Percentiles rank a stretch among this genome's conserved stretches.
Conservation (phyloP, 345 rosid species). For the Barbarea vulgaris region DNA sequence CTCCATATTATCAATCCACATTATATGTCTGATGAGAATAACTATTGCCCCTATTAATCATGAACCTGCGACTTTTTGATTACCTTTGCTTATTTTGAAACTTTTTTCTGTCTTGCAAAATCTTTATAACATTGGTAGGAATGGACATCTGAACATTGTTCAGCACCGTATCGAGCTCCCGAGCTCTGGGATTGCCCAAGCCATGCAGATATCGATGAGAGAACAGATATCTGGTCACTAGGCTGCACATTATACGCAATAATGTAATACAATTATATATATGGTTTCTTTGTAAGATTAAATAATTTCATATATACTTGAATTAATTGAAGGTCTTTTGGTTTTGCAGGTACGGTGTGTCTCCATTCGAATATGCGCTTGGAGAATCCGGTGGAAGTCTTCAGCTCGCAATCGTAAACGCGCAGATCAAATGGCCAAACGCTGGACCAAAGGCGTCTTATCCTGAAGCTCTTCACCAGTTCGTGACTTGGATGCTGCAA, state of each 20-base stretch:
- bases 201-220: slow-evolving; percentile 91
- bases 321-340: background rate
- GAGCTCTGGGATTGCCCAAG: slow-evolving; percentile 99
- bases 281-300: background rate
- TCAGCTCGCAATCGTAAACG: slow-evolving; percentile 85
- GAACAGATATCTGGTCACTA: slow-evolving; percentile 97
- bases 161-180: slow-evolving; percentile 98
- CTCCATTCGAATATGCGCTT: slow-evolving; percentile 96
- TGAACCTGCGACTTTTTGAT: background rate
- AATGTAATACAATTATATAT: slow-evolving; percentile 57
- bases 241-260: slow-evolving; percentile 98
- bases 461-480: slow-evolving; percentile 92
- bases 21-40: background rate
- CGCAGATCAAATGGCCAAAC: slow-evolving; percentile 94
- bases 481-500: slow-evolving; percentile 98
- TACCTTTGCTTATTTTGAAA: background rate
- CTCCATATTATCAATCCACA: background rate
- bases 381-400: slow-evolving; percentile 99
- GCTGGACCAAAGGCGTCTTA: slow-evolving; percentile 74
- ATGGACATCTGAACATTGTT: slow-evolving; percentile 97
- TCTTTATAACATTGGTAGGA: slow-evolving; percentile 50
- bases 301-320: background rate
- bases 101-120: background rate
- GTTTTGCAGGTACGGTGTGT: slow-evolving; percentile 75
- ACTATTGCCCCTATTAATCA: background rate